Conservation (phyloP, 306 rosid genomes). For the Gillenia trifoliata region DNA sequence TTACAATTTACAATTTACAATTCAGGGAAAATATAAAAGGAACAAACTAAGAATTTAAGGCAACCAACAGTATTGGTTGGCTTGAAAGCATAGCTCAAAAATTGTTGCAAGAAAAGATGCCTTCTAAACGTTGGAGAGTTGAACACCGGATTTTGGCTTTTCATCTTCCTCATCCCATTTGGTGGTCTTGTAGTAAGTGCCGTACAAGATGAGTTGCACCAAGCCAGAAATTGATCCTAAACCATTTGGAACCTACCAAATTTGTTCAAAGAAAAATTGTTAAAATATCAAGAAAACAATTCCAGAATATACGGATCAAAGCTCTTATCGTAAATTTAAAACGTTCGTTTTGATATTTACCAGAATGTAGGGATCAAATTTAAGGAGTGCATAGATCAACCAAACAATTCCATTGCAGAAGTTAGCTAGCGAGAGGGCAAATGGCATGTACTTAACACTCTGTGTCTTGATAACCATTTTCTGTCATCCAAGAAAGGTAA, state of each 20-base stretch:
- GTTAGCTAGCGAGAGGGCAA: conserved; percentile 58
- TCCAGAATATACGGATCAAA: too few species aligned
- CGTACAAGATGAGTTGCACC: conserved; percentile 39
- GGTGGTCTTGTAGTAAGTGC: conserved; percentile 22
- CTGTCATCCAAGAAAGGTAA: conserved; percentile 25
- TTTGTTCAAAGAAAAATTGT: neutral
- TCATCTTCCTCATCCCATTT: neutral
- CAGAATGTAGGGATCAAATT: conserved; percentile 35
- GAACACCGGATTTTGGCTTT: neutral
- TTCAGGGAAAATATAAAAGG: too few species aligned
- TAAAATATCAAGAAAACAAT: neutral
- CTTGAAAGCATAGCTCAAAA: too few species aligned
- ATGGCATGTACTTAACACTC: conserved; percentile 77
- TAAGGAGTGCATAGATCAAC: conserved; percentile 43
- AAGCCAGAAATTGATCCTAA: conserved; percentile 43
- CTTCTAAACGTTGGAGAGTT: neutral
- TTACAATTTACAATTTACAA: too few species aligned
- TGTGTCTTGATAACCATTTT: conserved; percentile 54
- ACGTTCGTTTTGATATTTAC: neutral
- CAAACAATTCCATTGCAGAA: conserved; percentile 47
- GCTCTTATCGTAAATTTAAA: neutral
- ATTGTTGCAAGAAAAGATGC: too few species aligned
- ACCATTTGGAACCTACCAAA: conserved; percentile 39
- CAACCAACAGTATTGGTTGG: too few species aligned
- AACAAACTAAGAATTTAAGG: too few species aligned